A percentile compares a stretch with the other conserved stretches of the same genome.
Evolutionary conservation across 106 monocot species (phyloP).

Genomic region (Dendrobium catenatum): DNA sequence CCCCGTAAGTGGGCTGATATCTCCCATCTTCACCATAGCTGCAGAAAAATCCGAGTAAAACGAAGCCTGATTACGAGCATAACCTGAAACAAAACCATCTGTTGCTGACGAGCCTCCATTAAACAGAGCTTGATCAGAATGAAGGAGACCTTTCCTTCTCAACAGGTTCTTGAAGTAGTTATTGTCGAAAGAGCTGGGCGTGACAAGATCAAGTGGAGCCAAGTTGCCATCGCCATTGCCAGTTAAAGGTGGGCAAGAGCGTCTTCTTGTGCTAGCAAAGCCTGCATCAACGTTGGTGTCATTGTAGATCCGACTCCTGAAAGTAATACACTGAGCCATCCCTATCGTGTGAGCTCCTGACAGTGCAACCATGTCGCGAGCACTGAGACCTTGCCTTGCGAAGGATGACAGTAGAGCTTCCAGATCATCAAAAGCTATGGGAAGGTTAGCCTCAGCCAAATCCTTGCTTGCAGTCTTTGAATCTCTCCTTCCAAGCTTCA

Average conservation of each 20-base stretch:
- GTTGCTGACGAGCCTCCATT: conserved; percentile 15
- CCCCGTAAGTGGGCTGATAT: conserved; percentile 43
- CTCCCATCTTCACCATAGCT: conserved; percentile 73
- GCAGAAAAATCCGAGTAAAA: conserved; percentile 58
- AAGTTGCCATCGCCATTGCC: conserved; percentile 17
- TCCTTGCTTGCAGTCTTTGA: conserved; percentile 13
- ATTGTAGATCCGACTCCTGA: conserved; percentile 38
- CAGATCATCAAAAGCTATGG: conserved; percentile 18
- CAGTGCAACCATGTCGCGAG: conserved; percentile 32
- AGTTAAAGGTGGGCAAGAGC: conserved; percentile 18
- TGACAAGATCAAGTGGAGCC: conserved; percentile 16
- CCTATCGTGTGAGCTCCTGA: conserved; percentile 49
- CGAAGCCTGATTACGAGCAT: conserved; percentile 24
- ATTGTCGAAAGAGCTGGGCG: conserved; percentile 23
- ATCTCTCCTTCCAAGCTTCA: conserved; percentile 25
- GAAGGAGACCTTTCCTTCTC: conserved; percentile 29
- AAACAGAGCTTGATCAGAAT: conserved; percentile 61
- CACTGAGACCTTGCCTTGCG: conserved; percentile 17
- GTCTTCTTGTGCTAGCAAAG: conserved; percentile 14
- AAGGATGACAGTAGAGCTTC: conserved; percentile 19
- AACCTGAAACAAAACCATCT: conserved; percentile 42
- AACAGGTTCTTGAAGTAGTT: conserved; percentile 27
- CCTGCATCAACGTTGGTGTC: conserved; percentile 39
- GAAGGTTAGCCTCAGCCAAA: conserved; percentile 17
- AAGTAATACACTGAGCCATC: conserved; percentile 27